A percentile compares a stretch with the other conserved stretches of the same genome.
Conservation (phyloP, 164 flowering plant species). For the Malania oleifera region DNA sequence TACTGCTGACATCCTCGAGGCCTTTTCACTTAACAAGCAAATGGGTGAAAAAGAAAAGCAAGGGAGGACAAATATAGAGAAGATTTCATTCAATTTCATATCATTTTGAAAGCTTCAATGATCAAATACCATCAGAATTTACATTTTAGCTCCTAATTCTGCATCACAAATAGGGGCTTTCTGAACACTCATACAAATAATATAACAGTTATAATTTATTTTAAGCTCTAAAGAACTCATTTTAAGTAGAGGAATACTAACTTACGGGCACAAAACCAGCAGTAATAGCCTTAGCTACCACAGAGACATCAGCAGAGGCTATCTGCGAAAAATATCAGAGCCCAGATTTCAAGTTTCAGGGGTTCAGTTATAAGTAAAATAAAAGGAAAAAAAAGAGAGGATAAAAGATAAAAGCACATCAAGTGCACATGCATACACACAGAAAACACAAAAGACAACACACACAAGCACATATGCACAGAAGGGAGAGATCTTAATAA, state of each 20-base stretch:
- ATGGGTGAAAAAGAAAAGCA: not conserved
- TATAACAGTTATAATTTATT: no score
- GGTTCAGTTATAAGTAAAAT: not conserved
- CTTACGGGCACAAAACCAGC: constrained; percentile 91
- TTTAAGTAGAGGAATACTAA: constrained; percentile 8
- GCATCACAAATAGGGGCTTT: no score
- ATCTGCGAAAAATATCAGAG: constrained; percentile 39
- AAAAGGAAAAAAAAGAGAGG: not conserved
- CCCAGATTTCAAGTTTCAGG: constrained; percentile 5
- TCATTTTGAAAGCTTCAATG: no score
- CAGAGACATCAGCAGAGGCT: constrained; percentile 50
- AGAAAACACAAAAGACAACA: no score
- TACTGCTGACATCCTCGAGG: not conserved
- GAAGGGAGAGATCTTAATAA: not conserved
- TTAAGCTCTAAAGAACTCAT: no score
- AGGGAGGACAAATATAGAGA: no score
- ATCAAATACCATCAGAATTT: no score
- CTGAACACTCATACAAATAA: no score
- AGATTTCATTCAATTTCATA: no score
- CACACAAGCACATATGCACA: no score
- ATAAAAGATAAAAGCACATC: not conserved
- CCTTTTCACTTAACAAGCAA: not conserved
- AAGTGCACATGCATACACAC: no score
- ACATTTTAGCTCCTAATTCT: no score
- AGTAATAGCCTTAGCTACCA: constrained; percentile 52